These are phyloP conservation scores for Nissolia schottii DNA, from an alignment of 306 rosid species.

Conservation along the genomic window DNA sequence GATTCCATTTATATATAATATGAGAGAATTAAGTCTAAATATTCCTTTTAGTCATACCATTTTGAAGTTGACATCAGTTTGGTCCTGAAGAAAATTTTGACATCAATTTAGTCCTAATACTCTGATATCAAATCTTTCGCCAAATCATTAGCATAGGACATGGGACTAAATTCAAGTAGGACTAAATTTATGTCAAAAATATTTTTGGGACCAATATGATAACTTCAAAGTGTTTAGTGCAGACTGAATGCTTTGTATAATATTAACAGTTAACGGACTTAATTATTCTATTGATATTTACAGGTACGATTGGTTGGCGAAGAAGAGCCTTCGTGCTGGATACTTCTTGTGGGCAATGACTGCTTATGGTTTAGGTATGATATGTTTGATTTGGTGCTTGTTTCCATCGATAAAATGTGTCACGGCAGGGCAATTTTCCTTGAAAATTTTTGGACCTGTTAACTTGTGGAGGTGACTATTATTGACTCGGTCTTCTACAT, in stretches of 20 bases:
- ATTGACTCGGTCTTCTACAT: background rate
- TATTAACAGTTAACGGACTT: constrained; percentile 9
- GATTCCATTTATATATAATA: constrained; percentile 19
- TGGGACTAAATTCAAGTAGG: too few species aligned
- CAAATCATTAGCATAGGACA: too few species aligned
- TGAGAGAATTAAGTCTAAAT: too few species aligned
- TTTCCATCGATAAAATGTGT: constrained; percentile 9
- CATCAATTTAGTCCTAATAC: too few species aligned
- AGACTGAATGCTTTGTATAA: background rate
- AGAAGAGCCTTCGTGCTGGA: constrained; percentile 71
- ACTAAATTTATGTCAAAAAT: too few species aligned
- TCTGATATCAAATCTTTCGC: too few species aligned
- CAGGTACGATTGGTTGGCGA: constrained; percentile 96
- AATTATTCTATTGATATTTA: constrained; percentile 16
- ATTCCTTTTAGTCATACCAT: too few species aligned
- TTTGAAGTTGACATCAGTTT: too few species aligned
- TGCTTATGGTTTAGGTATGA: constrained; percentile 96
- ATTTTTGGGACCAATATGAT: too few species aligned
- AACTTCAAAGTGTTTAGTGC: too few species aligned
- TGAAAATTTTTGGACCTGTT: constrained; percentile 1
- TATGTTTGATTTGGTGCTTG: background rate
- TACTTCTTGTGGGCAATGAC: constrained; percentile 97
- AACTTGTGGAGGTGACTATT: background rate
- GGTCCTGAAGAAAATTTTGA: too few species aligned
- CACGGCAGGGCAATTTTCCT: background rate